A percentile compares a stretch with the other conserved stretches of the same genome.
phyloP scores from a whole-genome alignment of 495 filamentous ascomycete species.

The Daldinia loculata region DNA sequence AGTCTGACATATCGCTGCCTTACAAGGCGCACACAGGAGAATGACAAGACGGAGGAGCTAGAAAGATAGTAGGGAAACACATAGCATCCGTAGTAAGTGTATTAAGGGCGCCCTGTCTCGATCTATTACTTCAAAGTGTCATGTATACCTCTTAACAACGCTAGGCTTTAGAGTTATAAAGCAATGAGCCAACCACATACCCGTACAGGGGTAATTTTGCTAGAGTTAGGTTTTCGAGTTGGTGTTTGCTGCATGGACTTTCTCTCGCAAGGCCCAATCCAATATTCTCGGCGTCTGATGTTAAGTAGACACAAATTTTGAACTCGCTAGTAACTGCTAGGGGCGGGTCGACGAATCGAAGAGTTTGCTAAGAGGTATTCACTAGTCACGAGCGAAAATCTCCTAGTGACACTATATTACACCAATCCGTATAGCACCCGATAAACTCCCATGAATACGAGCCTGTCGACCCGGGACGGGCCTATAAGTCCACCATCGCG shows the following conservation, averaged over 20 bases:
- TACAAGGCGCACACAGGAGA: not conserved
- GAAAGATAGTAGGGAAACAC: not conserved
- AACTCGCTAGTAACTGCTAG: not conserved
- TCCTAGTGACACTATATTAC: constrained; percentile 22
- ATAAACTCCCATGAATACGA: constrained; percentile 30
- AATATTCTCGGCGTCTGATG: not conserved
- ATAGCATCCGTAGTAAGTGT: not conserved
- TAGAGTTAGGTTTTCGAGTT: not conserved
- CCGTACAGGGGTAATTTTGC: too few relatives aligned
- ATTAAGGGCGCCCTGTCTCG: not conserved
- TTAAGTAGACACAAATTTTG: not conserved
- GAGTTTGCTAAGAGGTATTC: constrained; percentile 14
- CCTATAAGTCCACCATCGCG: not conserved
- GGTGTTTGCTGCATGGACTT: not conserved
- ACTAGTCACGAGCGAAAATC: constrained; percentile 11
- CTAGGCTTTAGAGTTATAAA: not conserved
- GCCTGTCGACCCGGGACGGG: not conserved
- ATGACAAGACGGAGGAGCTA: not conserved
- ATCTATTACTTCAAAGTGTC: not conserved
- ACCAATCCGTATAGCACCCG: constrained; percentile 4
- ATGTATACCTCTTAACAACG: not conserved
- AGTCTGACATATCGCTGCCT: not conserved
- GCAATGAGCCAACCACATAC: not conserved
- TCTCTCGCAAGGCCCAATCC: not conserved
- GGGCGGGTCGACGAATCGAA: not conserved